These are phyloP conservation scores for Passalora sequoiae DNA, from an alignment of 2,329 filamentous ascomycete genomes.

Conservation along the genomic window DNA sequence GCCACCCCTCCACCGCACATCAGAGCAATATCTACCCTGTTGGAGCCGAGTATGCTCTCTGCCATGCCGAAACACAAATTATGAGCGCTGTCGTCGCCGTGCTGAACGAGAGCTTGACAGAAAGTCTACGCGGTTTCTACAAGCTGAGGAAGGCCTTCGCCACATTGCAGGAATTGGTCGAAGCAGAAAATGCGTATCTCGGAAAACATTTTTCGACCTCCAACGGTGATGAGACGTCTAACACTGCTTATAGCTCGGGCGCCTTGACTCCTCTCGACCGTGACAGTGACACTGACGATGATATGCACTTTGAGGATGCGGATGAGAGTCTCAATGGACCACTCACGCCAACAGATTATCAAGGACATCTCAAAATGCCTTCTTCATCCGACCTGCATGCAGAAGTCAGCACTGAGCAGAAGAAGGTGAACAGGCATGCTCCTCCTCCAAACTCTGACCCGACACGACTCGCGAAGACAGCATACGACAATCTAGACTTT, in stretches of 20 bases:
- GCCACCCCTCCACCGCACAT: constrained; percentile 50
- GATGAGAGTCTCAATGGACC: constrained; percentile 43
- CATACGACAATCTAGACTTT: constrained; percentile 48
- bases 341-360: constrained; percentile 45
- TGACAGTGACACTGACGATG: constrained; percentile 34
- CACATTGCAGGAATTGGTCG: constrained; percentile 72
- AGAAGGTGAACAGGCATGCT: constrained; percentile 22
- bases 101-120: constrained; percentile 85
- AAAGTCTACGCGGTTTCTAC: constrained; percentile 87
- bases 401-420: no score
- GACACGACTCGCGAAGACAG: neutral
- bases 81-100: constrained; percentile 87
- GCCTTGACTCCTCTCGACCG: constrained; percentile 13
- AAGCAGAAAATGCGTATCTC: constrained; percentile 63
- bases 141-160: constrained; percentile 85
- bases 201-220: constrained; percentile 27
- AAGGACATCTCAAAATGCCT: constrained; percentile 46
- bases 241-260: constrained; percentile 14
- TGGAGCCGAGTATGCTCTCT: constrained; percentile 81
- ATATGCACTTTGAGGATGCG: constrained; percentile 55
- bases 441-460: neutral
- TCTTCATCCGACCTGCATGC: no score
- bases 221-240: neutral
- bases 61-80: constrained; percentile 77
- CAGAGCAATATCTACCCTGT: constrained; percentile 66